Evolutionary conservation across 1,139 yeast species (phyloP), one percentile per base, ranked within the genome.

Genomic region (Geotrichum restrictum): DNA sequence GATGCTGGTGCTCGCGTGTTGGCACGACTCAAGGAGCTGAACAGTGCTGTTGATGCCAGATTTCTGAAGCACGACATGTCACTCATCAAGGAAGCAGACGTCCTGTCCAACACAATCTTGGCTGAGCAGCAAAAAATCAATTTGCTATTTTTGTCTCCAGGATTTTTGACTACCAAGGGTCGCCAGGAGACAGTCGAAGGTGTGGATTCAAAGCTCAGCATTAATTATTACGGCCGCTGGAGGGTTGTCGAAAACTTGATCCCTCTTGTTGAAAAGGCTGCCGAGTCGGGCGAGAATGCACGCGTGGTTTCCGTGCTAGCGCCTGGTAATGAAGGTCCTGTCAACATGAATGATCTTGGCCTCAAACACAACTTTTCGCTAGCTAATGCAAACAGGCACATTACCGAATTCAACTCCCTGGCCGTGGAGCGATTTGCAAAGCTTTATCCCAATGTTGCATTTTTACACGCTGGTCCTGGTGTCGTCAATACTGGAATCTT

Each of bases 161-260:
- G 71, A 2, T 59, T 54, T 33, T 47, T 63, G 36, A 48, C 57
- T 8, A 22, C 55, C 16, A 36, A 40, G n/a, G 65, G 64, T 32
- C 54, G 65, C 13, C 52, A 45, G 1, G 68, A 64, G 52, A 63
- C 62, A 13, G 38, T 43, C 1, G 71, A 67, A 51, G 71, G 71
- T 2, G 36, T 63, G 7, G 69, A 66, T 50, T 33, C 48, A 29
- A 63, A 63, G 51, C 51, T 66, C 58, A 57, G 65, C 13, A 53
- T 64, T 18, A 64, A 65, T 47, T 67, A 65, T 52, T 66, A 67
- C 52, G 62, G 65, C 1, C 59, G 71, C 31, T 62, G 65, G 69
- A 48, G 65, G 21, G 53, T 64, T 16, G 59, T 60, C 13, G 52
- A 56, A 11, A 56, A 59, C 18, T 53, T 67, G 45, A 18, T 64